Base-by-base conservation (phyloP, 176 grass and related monocot species). In the Zoysia japonica region DNA sequence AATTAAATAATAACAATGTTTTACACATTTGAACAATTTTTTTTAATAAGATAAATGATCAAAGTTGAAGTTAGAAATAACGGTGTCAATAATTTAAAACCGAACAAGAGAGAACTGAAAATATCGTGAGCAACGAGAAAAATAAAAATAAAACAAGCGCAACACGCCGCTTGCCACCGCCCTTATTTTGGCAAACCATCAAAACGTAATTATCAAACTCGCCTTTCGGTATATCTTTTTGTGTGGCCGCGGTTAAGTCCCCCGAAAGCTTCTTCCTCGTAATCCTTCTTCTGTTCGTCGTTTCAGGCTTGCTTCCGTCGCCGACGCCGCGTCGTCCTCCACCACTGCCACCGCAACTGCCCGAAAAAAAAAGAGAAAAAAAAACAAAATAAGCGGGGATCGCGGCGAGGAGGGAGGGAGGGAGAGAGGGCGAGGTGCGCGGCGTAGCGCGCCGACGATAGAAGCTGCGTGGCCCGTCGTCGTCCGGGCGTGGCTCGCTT, bases 241-340 rank as follows among this genome's bases (percentile, higher is more conserved):
- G 14, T 78, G 76, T 78, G 76, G 76, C 76, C 64, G 49, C n/a
- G 54, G 66, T 78, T 39, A 67, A 78, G 52, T 78, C 61, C 75
- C 47, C 47, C 35, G 41, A 28, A 28, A 28, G 28, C 28, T 28
- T 28, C 28, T 28, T 28, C 28, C 28, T 28, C 28, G 28, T 28
- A 28, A 28, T 28, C 28, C 28, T 28, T 28, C 28, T 28, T 28
- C 28, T 28, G 28, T 28, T 28, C 28, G 28, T 28, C 28, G 28
- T 46, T 11, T 47, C 16, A n/a, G 6, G 7, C 11, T 35, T 15
- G 1, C 16, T 17, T 19, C 55, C 55, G 37, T 13, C 17, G 2
- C n/a, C 54, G 54, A 8, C 17, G 2, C n/a, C 54, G 54, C 76
- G 46, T 65, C 75, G 20, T 59, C 61, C 16, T n/a, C 48, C 16